A percentile compares a stretch with the other conserved stretches of the same genome.
phyloP scores from a whole-genome alignment of 345 rosid species.

The Melaleuca quinquenervia region DNA sequence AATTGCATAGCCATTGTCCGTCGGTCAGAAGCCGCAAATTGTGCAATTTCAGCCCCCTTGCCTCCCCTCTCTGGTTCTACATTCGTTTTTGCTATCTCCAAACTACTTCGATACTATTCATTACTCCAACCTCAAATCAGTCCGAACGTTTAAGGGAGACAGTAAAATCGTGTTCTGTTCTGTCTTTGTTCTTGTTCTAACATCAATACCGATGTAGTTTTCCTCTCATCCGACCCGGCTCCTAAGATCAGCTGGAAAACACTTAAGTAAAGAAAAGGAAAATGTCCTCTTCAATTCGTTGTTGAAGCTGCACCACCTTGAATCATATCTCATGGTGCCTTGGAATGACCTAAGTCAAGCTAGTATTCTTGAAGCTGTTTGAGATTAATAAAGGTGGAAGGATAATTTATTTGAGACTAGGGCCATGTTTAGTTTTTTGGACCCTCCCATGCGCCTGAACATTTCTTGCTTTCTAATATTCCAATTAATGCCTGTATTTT shows the following conservation, averaged over 20 bases:
- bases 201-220: background rate
- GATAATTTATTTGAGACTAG: too few relatives aligned
- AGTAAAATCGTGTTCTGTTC: background rate
- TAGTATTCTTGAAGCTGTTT: too few relatives aligned
- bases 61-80: background rate
- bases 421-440: too few relatives aligned
- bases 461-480: too few relatives aligned
- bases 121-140: background rate
- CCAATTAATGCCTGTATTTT: too few relatives aligned
- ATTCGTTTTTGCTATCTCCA: background rate
- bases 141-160: background rate
- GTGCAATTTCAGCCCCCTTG: background rate
- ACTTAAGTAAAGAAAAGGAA: too few relatives aligned
- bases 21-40: background rate
- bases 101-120: background rate
- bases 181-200: background rate
- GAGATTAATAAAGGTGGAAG: too few relatives aligned
- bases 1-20: background rate
- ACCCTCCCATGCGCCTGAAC: too few relatives aligned
- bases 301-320: too few relatives aligned
- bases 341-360: too few relatives aligned
- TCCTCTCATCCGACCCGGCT: background rate
- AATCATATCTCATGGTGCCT: too few relatives aligned
- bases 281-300: too few relatives aligned
- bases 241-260: background rate